Evolutionary conservation across 73 alveolate species (phyloP), one percentile per base, ranked within the genome.

Genomic region (Strombidium stylifer): DNA sequence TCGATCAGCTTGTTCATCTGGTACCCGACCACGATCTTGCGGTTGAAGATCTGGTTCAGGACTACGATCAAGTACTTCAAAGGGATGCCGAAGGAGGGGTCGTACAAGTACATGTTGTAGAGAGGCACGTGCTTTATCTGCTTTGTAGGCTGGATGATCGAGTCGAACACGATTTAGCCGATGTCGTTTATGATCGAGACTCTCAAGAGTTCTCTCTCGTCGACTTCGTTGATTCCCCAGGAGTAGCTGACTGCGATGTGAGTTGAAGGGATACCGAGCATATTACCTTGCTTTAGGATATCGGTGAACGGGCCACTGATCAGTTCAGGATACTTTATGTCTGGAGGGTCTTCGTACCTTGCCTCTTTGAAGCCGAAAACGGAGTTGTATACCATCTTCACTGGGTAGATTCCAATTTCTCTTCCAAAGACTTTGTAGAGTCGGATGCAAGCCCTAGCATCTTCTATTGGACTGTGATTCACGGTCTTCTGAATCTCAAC

Each of bases 381-480:
- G 24, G 34, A 58, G 42, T 73, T 73, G 44, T 40, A 73, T 10
- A 74, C 62, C 41, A 64, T 61, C 62, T 37, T 61, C 8, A 61
- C 76, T 30, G 73, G 61, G 41, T 57, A 74, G 0, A 74, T 61
- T 3, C 74, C 74, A 5, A 52, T 25, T 41, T 74, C 87, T 40
- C 87, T 61, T 8, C 81, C 74, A 51, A 62, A 74, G 3, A 74
- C 80, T 40, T 74, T 74, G 45, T 24, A 74, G 15, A 74, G 58
- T 44, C 73, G 61, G 37, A 74, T 74, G 57, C 87, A 74, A 0
- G 80, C 79, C 20, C 47, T 62, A 6, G 87, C 87, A 62, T 74
- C 87, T 52, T 74, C 87, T 20, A 74, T 60, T 11, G 87, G 87
- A 36, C 79, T 57, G 27, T 74, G 87, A 61, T 74, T 64, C 16